Percentiles rank a stretch among this genome's conserved stretches.
phyloP scores from a whole-genome alignment of 257 asterid genomes.

The Schizonepeta tenuifolia region DNA sequence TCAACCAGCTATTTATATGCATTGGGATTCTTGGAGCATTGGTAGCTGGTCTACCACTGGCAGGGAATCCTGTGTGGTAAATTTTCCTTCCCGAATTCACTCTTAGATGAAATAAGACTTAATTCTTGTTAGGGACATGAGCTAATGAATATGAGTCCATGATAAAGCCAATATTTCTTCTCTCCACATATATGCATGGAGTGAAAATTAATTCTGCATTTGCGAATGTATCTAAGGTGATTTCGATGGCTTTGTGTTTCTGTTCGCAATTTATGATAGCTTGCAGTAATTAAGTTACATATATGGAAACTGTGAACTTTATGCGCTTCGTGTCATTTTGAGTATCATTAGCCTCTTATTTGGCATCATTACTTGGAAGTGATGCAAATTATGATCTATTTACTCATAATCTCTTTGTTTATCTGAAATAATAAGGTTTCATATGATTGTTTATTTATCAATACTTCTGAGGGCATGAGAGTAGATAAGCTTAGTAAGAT shows the following conservation, averaged over 20 bases:
- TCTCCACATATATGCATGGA: background rate
- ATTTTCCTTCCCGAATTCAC: slow-evolving; percentile 27
- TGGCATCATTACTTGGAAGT: slow-evolving; percentile 7
- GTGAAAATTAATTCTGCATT: slow-evolving; percentile 17
- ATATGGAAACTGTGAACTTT: no score
- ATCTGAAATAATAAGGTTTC: background rate
- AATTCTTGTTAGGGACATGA: background rate
- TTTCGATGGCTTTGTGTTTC: no score
- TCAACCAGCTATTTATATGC: slow-evolving; percentile 89
- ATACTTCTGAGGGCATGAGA: background rate
- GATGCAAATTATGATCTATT: background rate
- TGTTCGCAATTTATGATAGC: no score
- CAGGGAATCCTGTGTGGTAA: slow-evolving; percentile 88
- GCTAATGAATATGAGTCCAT: no score
- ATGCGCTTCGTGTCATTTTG: background rate
- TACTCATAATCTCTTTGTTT: background rate
- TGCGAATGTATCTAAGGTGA: slow-evolving; percentile 6
- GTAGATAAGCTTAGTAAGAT: background rate
- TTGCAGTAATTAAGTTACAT: no score
- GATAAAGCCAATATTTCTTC: background rate
- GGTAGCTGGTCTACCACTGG: slow-evolving; percentile 93
- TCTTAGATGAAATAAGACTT: no score
- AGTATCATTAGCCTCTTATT: background rate
- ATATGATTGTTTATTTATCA: background rate
- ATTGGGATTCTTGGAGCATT: slow-evolving; percentile 91